Percentiles rank a stretch among this genome's conserved stretches.
Evolutionary conservation across 1,284 basidiomycete species (phyloP).

Genomic region (Apiotrichum gracile): DNA sequence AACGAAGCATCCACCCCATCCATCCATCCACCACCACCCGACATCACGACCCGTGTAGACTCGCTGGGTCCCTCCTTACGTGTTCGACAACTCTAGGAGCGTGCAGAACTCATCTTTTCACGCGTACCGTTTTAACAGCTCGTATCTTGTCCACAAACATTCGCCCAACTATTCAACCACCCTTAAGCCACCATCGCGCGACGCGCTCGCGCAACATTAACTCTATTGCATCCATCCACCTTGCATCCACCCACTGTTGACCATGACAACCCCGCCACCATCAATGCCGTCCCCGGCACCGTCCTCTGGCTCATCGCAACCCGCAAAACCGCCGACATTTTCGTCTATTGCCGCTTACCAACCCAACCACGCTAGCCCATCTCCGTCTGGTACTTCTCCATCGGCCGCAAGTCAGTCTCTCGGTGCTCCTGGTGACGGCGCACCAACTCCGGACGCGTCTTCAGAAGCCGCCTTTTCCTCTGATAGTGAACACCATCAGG

Average conservation of each 20-base stretch:
- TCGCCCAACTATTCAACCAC: neutral
- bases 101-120: no score
- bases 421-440: slow-evolving; percentile 5
- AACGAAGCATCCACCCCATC: neutral
- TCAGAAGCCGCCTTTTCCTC: slow-evolving; percentile 2
- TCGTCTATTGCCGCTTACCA: slow-evolving; percentile 19
- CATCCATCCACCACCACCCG: slow-evolving; percentile 1
- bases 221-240: neutral
- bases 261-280: slow-evolving; percentile 35
- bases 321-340: slow-evolving; percentile 22
- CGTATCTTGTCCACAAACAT: neutral
- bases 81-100: no score
- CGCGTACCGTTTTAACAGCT: neutral
- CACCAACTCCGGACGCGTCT: slow-evolving; percentile 10
- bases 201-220: neutral
- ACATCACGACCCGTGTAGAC: neutral
- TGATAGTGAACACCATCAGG: slow-evolving; percentile 10
- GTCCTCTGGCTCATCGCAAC: slow-evolving; percentile 28
- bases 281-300: slow-evolving; percentile 34
- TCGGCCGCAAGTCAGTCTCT: slow-evolving; percentile 8
- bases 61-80: neutral
- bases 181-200: neutral
- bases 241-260: neutral
- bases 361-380: slow-evolving; percentile 8
- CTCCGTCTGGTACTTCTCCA: slow-evolving; percentile 19